Conservation (phyloP, 2,329 filamentous ascomycete species). For the Penicillium sp. region DNA sequence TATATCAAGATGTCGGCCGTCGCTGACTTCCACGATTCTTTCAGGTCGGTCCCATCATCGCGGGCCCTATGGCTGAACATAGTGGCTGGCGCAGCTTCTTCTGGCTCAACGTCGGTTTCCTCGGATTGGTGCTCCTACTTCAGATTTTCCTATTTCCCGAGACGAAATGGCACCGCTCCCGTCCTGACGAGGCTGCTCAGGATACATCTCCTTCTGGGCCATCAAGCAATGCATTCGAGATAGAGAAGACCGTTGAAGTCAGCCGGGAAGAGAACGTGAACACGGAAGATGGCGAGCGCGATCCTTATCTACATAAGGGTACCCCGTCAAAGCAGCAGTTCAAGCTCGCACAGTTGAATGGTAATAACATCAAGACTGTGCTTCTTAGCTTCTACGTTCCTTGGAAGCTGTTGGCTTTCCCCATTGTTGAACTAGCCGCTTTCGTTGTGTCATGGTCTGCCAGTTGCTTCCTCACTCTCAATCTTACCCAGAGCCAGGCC, state of each 20-base stretch:
- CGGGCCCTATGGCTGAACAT: conserved; percentile 60
- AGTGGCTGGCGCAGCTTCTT: conserved; percentile 63
- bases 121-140: conserved; percentile 52
- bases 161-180: conserved; percentile 57
- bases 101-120: conserved; percentile 62
- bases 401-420: conserved; percentile 62
- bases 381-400: conserved; percentile 59
- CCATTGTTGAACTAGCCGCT: conserved; percentile 62
- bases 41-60: conserved; percentile 56
- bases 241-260: conserved; percentile 18
- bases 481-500: conserved; percentile 58
- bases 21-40: conserved; percentile 18
- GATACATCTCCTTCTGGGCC: not conserved
- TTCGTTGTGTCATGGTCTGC: conserved; percentile 63
- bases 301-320: conserved; percentile 58
- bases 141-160: conserved; percentile 63
- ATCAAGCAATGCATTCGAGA: conserved; percentile 7
- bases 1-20: not conserved
- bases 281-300: conserved; percentile 36
- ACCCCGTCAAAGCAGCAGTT: conserved; percentile 57
- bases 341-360: conserved; percentile 51
- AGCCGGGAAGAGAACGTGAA: conserved; percentile 17
- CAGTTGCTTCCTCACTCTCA: conserved; percentile 58
- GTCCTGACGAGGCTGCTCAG: conserved; percentile 27
- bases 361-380: conserved; percentile 46